These are phyloP conservation scores for Fusarium fracticaudum DNA, from an alignment of 2,329 filamentous ascomycete species.

Conservation along the genomic window DNA sequence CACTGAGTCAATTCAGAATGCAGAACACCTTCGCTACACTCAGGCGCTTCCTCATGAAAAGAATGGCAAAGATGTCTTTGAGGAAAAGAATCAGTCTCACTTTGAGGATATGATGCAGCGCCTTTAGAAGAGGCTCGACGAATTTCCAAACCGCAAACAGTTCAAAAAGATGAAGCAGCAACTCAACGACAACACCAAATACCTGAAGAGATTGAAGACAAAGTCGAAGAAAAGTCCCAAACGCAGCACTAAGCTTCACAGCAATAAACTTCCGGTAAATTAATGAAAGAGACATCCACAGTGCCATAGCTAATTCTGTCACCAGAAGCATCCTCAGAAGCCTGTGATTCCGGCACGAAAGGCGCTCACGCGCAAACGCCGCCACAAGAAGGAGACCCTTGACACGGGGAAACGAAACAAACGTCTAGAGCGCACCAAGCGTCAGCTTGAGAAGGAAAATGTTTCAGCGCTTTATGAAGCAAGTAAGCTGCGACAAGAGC, in stretches of 20 bases:
- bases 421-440: background rate
- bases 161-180: background rate
- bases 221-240: background rate
- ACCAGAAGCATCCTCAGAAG: background rate
- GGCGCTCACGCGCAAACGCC: fast-evolving
- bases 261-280: background rate
- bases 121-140: background rate
- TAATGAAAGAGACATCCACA: fast-evolving
- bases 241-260: fast-evolving
- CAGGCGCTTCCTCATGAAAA: background rate
- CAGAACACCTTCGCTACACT: background rate
- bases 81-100: fast-evolving
- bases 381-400: fast-evolving
- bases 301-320: background rate
- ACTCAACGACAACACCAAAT: background rate
- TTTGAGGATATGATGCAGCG: background rate
- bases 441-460: background rate
- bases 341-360: background rate
- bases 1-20: background rate
- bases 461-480: background rate
- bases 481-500: background rate
- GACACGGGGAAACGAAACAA: background rate
- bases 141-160: background rate
- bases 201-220: background rate
- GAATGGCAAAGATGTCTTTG: fast-evolving